Percentiles rank a stretch among this genome's conserved stretches.
phyloP scores from a whole-genome alignment of 106 monocot genomes.

The Xerophyta viscosa region DNA sequence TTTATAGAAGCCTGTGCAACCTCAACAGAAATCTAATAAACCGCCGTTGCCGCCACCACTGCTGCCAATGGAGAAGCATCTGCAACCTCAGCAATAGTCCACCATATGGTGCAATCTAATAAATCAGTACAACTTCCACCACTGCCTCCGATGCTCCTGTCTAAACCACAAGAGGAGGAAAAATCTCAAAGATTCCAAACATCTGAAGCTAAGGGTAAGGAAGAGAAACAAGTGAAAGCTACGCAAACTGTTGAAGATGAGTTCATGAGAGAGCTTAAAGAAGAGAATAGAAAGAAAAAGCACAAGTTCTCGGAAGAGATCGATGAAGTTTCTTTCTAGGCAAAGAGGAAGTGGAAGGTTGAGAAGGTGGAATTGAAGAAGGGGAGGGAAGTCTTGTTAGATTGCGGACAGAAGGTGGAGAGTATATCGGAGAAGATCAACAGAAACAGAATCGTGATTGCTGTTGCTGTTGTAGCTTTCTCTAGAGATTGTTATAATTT shows the following conservation, averaged over 20 bases:
- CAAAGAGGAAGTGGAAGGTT: too few relatives aligned
- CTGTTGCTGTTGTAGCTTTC: constrained; percentile 16
- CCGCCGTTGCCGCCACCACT: too few relatives aligned
- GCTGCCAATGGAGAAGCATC: too few relatives aligned
- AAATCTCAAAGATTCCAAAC: neutral
- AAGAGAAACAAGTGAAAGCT: too few relatives aligned
- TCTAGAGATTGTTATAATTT: too few relatives aligned
- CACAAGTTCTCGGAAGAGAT: neutral
- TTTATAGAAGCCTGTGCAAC: too few relatives aligned
- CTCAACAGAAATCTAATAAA: too few relatives aligned
- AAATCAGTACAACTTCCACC: too few relatives aligned
- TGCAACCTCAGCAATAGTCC: too few relatives aligned
- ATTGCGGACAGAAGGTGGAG: neutral
- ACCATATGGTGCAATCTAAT: too few relatives aligned
- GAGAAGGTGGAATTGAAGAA: neutral
- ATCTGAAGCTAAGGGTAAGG: neutral
- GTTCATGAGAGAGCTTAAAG: neutral
- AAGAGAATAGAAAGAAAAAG: neutral
- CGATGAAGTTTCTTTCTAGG: neutral
- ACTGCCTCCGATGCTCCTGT: too few relatives aligned
- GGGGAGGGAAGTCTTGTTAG: neutral
- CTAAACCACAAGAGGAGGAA: neutral
- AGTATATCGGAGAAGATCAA: constrained; percentile 11
- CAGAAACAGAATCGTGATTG: constrained; percentile 12
- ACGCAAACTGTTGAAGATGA: too few relatives aligned